phyloP scores from a whole-genome alignment of 163 green algal species.

The Chlorella variabilis region DNA sequence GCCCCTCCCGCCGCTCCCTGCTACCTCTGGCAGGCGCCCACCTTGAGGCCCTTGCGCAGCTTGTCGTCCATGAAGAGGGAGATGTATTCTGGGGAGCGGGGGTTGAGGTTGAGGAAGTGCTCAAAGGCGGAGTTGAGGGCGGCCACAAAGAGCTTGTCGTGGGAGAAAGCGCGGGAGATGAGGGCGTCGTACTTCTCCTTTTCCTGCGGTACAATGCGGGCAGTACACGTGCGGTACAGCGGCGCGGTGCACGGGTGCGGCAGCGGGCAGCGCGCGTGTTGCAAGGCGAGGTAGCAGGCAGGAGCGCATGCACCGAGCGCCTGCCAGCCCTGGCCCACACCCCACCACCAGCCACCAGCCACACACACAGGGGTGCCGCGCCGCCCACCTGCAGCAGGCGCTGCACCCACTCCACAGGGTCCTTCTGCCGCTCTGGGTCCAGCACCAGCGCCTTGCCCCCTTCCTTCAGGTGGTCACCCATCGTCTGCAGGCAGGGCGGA shows the following conservation, averaged over 20 bases:
- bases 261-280: too few relatives aligned
- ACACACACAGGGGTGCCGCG: background rate
- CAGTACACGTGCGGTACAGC: background rate
- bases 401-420: conserved; percentile 91
- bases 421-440: conserved; percentile 77
- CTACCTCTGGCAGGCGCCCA: too few relatives aligned
- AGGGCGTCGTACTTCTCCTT: conserved; percentile 95
- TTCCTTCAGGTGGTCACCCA: conserved; percentile 79
- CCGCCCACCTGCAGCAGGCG: conserved; percentile 72
- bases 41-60: conserved; percentile 77
- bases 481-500: conserved; percentile 46
- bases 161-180: conserved; percentile 78
- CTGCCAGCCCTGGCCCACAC: background rate
- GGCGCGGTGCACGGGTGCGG: background rate
- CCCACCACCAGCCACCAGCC: background rate
- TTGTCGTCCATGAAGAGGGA: conserved; percentile 98
- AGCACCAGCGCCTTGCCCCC: conserved; percentile 79
- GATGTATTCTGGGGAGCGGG: conserved; percentile 93
- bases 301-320: too few relatives aligned
- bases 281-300: too few relatives aligned
- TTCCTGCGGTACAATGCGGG: conserved; percentile 39
- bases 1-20: too few relatives aligned
- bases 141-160: conserved; percentile 94
- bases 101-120: conserved; percentile 95
- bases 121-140: conserved; percentile 91